Base-by-base conservation (phyloP, 352 stramenopile species). In the Pseudoperonospora humuli region DNA sequence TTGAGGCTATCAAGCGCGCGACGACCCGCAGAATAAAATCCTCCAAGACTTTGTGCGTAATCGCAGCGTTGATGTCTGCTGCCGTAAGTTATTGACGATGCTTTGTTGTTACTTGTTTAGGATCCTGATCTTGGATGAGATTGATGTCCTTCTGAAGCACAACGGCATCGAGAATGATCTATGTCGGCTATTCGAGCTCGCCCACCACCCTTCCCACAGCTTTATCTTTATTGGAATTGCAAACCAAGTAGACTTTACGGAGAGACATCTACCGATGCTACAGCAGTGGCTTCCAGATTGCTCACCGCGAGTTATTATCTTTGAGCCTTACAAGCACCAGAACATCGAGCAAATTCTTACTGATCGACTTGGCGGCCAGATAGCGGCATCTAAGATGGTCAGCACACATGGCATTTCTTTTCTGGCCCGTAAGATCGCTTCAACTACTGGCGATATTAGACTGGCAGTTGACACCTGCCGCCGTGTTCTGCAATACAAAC, bases 241-340 rank as follows among this genome's bases (percentile, higher is more conserved):
- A 5, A 93, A 93, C 43, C 78, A 86, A 32, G 73, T 91, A 9
- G 81, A 93, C 41, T 86, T 93, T 38, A 90, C 81, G 0, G 75
- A 93, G 51, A 67, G 75, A n/a, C 71, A 89, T 27, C 37, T 90
- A 31, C 67, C 69, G 7, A 57, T 72, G 27, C 58, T 93, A 2
- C 59, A 75, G 40, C 55, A 72, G 34, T 63, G 76, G 11, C 24
- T 85, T 29, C 70, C 71, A 0, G 51, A 73, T 7, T 70, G 66
- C 42, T 68, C 70, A 13, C 75, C 81, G 0, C 50, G 67, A 7
- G 75, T 87, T 20, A 59, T 90, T 29, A 72, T 93, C 18, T 93
- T 93, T 56, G 64, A 81, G 54, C 75, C 81, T 17, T 93, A 93
- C 58, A 61, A 66, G 11, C 75, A 84, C 50, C 63, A 84, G 39